Conservation (phyloP, 1,284 basidiomycete species). For the Gomphus sp. region DNA sequence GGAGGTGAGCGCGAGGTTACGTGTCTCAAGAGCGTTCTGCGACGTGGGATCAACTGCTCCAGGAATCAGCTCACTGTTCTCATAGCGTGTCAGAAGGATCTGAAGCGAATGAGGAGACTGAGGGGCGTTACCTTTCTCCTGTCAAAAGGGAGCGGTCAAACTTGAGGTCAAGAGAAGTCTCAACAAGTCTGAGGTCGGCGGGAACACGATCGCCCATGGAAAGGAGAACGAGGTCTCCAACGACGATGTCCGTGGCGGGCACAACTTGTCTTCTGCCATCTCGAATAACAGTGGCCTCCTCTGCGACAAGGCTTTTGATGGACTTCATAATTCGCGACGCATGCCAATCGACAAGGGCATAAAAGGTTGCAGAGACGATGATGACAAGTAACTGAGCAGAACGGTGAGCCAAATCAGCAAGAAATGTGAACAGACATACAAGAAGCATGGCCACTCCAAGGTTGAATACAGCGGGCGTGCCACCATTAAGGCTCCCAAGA, state of each 20-base stretch:
- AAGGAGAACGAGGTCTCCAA: conserved; percentile 18
- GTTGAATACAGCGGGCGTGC: conserved; percentile 16
- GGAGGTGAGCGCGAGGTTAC: conserved; percentile 49
- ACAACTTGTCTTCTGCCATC: conserved; percentile 15
- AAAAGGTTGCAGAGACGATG: conserved; percentile 26
- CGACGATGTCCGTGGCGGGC: conserved; percentile 23
- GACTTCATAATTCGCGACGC: conserved; percentile 15
- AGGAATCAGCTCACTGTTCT: conserved; percentile 31
- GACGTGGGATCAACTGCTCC: conserved; percentile 39
- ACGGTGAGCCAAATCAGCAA: not conserved
- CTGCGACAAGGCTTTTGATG: conserved; percentile 19
- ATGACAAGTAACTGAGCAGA: conserved; percentile 13
- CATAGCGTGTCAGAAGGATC: not conserved
- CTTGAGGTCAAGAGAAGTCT: conserved; percentile 37
- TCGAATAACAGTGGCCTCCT: conserved; percentile 14
- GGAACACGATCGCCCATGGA: conserved; percentile 27
- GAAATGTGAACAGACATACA: not conserved
- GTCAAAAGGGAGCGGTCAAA: conserved; percentile 61
- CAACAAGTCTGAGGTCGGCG: conserved; percentile 40
- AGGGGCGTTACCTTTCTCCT: conserved; percentile 21
- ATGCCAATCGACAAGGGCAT: conserved; percentile 24
- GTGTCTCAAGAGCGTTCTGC: conserved; percentile 50
- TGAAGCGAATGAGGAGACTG: not conserved
- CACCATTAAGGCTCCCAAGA: conserved; percentile 14
- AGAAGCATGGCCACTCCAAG: conserved; percentile 15